phyloP scores from a whole-genome alignment of 345 rosid species.

The Aquilaria sinensis region DNA sequence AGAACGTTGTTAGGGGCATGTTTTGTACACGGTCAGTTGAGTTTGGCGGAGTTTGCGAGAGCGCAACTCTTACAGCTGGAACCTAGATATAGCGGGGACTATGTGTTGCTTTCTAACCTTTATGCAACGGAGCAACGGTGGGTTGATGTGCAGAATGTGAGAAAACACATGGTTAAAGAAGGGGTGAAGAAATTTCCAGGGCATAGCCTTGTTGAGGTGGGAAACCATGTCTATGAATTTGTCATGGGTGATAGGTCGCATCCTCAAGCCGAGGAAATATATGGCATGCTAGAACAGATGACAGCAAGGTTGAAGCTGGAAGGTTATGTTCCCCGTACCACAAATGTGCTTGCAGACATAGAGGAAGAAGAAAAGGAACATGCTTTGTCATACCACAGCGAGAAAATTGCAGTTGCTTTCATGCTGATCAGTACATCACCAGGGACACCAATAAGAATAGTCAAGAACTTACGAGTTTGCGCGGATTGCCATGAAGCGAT shows the following conservation, averaged over 20 bases:
- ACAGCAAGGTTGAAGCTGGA: constrained; percentile 43
- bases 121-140: constrained; percentile 76
- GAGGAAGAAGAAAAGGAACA: constrained; percentile 82
- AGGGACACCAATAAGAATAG: constrained; percentile 45
- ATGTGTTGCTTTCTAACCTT: constrained; percentile 75
- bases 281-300: constrained; percentile 51
- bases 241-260: constrained; percentile 60
- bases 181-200: constrained; percentile 72
- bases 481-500: constrained; percentile 79
- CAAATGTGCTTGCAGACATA: constrained; percentile 57
- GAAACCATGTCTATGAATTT: constrained; percentile 61
- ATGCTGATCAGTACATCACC: constrained; percentile 58
- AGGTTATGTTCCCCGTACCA: constrained; percentile 55
- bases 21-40: constrained; percentile 48
- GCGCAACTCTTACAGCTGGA: constrained; percentile 43
- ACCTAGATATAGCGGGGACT: constrained; percentile 74
- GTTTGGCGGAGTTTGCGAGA: constrained; percentile 60
- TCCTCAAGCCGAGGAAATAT: constrained; percentile 47
- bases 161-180: constrained; percentile 47
- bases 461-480: constrained; percentile 81
- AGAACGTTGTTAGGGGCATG: constrained; percentile 74
- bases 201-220: constrained; percentile 68
- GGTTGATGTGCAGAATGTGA: constrained; percentile 59
- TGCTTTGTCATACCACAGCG: constrained; percentile 68
- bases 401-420: constrained; percentile 81